Conservation (phyloP, 148 eudicot genomes). For the Bassia scoparia region DNA sequence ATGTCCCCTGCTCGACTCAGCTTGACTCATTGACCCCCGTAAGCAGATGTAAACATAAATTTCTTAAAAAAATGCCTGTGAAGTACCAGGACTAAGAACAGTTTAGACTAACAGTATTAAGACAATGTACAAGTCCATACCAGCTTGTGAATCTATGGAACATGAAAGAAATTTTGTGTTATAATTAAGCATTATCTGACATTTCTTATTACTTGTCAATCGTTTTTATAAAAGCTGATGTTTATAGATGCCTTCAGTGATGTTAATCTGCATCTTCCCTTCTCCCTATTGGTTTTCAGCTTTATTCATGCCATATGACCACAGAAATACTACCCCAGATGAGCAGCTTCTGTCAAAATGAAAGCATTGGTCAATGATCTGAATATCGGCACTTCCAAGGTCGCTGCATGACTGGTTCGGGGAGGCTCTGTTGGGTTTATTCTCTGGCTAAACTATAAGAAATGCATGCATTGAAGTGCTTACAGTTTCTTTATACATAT, state of each 20-base stretch:
- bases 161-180: background rate
- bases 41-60: too few relatives aligned
- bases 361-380: slow-evolving; percentile 61
- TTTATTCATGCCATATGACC: slow-evolving; percentile 97
- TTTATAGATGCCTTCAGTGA: background rate
- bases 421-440: slow-evolving; percentile 96
- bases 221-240: background rate
- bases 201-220: background rate
- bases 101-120: background rate
- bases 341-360: slow-evolving; percentile 56
- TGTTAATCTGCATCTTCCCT: slow-evolving; percentile 13
- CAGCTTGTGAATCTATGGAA: background rate
- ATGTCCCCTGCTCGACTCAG: too few relatives aligned
- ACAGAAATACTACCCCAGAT: slow-evolving; percentile 82
- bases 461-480: background rate
- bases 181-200: background rate
- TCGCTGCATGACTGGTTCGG: slow-evolving; percentile 87
- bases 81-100: too few relatives aligned
- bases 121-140: too few relatives aligned
- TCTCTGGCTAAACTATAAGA: slow-evolving; percentile 7
- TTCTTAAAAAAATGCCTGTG: too few relatives aligned
- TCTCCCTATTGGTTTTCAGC: slow-evolving; percentile 41
- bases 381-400: slow-evolving; percentile 74
- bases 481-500: background rate
- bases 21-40: too few relatives aligned